Evolutionary conservation across 2,329 filamentous ascomycete genomes (phyloP).

Genomic region (Colletotrichum theobromicola): DNA sequence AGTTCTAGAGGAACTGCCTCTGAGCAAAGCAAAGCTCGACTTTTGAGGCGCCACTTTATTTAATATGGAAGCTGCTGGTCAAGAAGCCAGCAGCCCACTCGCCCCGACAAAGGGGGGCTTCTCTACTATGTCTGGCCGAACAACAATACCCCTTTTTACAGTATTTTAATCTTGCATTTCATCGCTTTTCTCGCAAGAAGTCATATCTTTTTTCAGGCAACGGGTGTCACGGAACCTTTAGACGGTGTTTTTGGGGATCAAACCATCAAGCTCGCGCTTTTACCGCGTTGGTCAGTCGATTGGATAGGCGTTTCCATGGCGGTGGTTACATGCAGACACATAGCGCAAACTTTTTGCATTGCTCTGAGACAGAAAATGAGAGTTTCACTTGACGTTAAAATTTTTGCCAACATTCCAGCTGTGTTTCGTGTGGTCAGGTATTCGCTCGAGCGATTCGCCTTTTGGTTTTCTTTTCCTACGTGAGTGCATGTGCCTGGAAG

Average conservation of each 20-base stretch:
- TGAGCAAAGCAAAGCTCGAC: neutral
- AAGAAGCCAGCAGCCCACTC: neutral
- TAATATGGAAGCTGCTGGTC: slow-evolving; percentile 1
- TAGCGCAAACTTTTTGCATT: slow-evolving; percentile 17
- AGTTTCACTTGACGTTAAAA: neutral
- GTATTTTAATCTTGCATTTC: slow-evolving; percentile 23
- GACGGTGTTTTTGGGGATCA: slow-evolving; percentile 16
- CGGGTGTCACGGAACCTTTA: slow-evolving; percentile 9
- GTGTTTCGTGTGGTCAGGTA: neutral
- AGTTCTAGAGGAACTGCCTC: slow-evolving; percentile 20
- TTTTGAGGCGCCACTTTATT: neutral
- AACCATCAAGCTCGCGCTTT: slow-evolving; percentile 13
- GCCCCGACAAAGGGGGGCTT: slow-evolving; percentile 1
- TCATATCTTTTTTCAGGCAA: neutral
- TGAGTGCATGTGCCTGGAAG: neutral
- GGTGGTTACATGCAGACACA: slow-evolving; percentile 18
- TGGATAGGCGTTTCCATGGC: slow-evolving; percentile 14
- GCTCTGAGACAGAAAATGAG: slow-evolving; percentile 13
- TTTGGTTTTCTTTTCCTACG: neutral
- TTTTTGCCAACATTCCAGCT: neutral
- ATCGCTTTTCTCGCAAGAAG: slow-evolving; percentile 9
- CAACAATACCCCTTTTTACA: slow-evolving; percentile 23
- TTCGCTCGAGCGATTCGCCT: neutral
- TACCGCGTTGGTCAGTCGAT: neutral
- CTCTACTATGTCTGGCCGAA: slow-evolving; percentile 18